phyloP scores from a whole-genome alignment of 2,329 filamentous ascomycete species.

The Fusarium sp. region DNA sequence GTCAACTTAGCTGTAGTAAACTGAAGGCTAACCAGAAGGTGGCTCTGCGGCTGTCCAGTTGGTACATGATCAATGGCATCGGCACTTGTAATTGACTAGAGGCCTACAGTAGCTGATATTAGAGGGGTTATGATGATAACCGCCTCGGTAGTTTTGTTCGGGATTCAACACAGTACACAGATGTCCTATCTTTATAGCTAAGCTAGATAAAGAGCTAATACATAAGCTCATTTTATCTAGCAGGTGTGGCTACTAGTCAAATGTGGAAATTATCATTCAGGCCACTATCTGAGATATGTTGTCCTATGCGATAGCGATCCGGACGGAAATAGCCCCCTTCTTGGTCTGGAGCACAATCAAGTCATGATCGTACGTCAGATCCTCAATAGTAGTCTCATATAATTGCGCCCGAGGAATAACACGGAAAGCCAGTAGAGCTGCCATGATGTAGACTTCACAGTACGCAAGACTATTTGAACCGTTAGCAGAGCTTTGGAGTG shows the following conservation, averaged over 20 bases:
- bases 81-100: not conserved
- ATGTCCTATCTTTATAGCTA: not conserved
- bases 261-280: not conserved
- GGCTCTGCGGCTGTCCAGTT: not conserved
- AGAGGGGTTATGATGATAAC: not conserved
- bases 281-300: not conserved
- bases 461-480: constrained; percentile 20
- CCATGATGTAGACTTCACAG: constrained; percentile 38
- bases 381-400: constrained; percentile 29
- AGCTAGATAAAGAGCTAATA: rapidly evolving
- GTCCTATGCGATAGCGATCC: constrained; percentile 13
- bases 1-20: rapidly evolving
- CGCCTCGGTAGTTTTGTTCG: not conserved
- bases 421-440: constrained; percentile 13
- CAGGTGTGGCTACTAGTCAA: not conserved
- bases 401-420: constrained; percentile 30
- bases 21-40: rapidly evolving
- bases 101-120: rapidly evolving
- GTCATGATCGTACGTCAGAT: constrained; percentile 40
- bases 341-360: constrained; percentile 37
- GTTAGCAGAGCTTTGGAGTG: not conserved
- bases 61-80: not conserved
- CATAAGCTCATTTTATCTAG: not conserved
- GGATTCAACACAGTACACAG: not conserved
- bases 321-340: constrained; percentile 32